These are phyloP conservation scores for Cetradonia linearis DNA, from an alignment of 495 filamentous ascomycete genomes.

Conservation along the genomic window DNA sequence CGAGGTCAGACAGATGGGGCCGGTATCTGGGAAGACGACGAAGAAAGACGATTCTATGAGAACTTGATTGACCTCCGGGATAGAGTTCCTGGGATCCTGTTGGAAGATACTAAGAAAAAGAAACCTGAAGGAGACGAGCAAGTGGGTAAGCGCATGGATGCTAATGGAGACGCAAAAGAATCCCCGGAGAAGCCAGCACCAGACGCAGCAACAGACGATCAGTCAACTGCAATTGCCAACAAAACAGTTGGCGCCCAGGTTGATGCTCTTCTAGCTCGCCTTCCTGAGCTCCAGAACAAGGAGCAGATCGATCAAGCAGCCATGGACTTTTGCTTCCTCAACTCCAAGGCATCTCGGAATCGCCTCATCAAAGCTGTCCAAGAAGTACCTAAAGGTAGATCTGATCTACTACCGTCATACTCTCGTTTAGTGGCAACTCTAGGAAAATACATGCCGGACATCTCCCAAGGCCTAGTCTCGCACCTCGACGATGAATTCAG, in stretches of 20 bases:
- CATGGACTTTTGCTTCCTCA: slow-evolving; percentile 94
- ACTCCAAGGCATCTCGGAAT: slow-evolving; percentile 95
- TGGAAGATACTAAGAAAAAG: slow-evolving; percentile 95
- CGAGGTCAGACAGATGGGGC: slow-evolving; percentile 81
- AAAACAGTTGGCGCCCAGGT: slow-evolving; percentile 97
- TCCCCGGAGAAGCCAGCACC: slow-evolving; percentile 24
- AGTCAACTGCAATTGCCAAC: slow-evolving; percentile 88
- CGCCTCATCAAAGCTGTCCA: slow-evolving; percentile 85
- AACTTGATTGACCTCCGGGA: slow-evolving; percentile 91
- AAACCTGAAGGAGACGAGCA: slow-evolving; percentile 65
- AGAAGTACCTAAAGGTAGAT: slow-evolving; percentile 86
- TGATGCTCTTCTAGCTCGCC: slow-evolving; percentile 74
- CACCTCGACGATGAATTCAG: slow-evolving; percentile 96
- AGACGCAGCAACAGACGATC: slow-evolving; percentile 54
- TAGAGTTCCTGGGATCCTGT: slow-evolving; percentile 82
- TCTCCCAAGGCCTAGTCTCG: slow-evolving; percentile 81
- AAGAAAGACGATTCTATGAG: slow-evolving; percentile 95
- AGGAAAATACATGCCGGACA: slow-evolving; percentile 84
- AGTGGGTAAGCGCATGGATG: slow-evolving; percentile 46
- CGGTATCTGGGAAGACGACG: slow-evolving; percentile 99
- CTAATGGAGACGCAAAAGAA: slow-evolving; percentile 30
- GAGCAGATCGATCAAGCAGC: slow-evolving; percentile 86
- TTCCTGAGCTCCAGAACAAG: slow-evolving; percentile 83
- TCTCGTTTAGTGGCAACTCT: slow-evolving; percentile 88
- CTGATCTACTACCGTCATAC: slow-evolving; percentile 85